phyloP scores from a whole-genome alignment of 2,329 filamentous ascomycete species.

The Calonectria pseudoturangicola region DNA sequence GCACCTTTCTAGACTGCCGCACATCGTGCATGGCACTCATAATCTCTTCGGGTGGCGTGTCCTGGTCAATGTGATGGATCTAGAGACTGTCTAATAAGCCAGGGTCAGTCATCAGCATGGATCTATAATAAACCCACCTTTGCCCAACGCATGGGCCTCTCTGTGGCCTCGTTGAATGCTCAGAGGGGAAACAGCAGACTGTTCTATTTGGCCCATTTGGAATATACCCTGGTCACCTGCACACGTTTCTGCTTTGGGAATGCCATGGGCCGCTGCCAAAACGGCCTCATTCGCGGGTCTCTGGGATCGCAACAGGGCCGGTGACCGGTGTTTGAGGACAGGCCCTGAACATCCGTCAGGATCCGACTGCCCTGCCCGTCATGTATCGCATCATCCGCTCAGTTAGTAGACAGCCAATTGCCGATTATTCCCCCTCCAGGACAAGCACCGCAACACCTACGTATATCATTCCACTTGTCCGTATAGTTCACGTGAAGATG shows the following conservation, averaged over 20 bases:
- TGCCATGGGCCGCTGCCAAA: conserved; percentile 50
- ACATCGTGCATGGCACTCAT: conserved; percentile 76
- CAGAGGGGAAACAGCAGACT: conserved; percentile 24
- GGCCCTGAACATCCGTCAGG: conserved; percentile 44
- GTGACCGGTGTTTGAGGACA: conserved; percentile 14
- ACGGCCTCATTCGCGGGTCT: conserved; percentile 41
- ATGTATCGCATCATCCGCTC: neutral
- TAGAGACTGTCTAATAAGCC: conserved; percentile 71
- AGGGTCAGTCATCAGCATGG: conserved; percentile 61
- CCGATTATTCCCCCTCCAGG: neutral
- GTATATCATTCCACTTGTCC: conserved; percentile 59
- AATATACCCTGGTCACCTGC: conserved; percentile 47
- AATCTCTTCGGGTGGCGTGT: conserved; percentile 67
- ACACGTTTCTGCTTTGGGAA: conserved; percentile 52
- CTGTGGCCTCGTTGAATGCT: conserved; percentile 20
- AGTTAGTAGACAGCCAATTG: conserved; percentile 12
- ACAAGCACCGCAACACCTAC: neutral
- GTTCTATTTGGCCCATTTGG: conserved; percentile 38
- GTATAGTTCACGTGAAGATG: conserved; percentile 69
- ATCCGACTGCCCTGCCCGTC: conserved; percentile 44
- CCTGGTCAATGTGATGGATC: conserved; percentile 75
- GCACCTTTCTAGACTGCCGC: conserved; percentile 72
- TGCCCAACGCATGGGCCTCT: conserved; percentile 62
- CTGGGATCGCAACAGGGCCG: conserved; percentile 34
- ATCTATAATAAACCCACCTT: conserved; percentile 66